These are phyloP conservation scores for Tricholoma hemisulphureum DNA, from an alignment of 768 basidiomycete genomes.

Conservation along the genomic window DNA sequence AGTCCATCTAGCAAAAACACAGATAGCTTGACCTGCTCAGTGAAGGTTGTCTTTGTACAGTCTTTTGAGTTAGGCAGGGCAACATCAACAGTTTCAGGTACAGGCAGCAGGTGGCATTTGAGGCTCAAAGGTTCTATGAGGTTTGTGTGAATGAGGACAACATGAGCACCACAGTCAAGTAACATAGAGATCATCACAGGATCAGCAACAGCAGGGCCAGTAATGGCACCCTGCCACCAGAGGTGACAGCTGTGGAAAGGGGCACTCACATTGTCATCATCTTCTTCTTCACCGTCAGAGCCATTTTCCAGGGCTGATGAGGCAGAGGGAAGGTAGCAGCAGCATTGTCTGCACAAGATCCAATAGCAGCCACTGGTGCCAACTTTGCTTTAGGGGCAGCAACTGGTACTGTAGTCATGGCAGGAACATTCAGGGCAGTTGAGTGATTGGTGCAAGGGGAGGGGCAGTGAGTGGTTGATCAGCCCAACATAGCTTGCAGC, in stretches of 20 bases:
- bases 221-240: not conserved
- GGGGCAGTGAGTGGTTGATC: not conserved
- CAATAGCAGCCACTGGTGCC: not conserved
- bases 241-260: constrained; percentile 8
- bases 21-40: not conserved
- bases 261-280: constrained; percentile 10
- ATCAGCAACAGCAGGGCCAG: not conserved
- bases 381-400: too few species aligned
- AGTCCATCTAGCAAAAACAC: not conserved
- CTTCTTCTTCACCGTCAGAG: constrained; percentile 5
- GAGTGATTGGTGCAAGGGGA: not conserved
- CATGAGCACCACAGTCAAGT: too few species aligned
- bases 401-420: too few species aligned
- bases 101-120: not conserved
- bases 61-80: too few species aligned
- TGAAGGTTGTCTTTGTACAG: not conserved
- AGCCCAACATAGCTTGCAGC: not conserved
- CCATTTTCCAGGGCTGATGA: not conserved
- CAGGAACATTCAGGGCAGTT: too few species aligned
- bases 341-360: not conserved
- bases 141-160: not conserved
- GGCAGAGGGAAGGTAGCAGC: not conserved
- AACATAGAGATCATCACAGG: not conserved
- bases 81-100: not conserved
- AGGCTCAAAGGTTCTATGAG: not conserved